These are phyloP conservation scores for Paramecium tetraurelia DNA, from an alignment of 73 alveolate species.

Conservation along the genomic window DNA sequence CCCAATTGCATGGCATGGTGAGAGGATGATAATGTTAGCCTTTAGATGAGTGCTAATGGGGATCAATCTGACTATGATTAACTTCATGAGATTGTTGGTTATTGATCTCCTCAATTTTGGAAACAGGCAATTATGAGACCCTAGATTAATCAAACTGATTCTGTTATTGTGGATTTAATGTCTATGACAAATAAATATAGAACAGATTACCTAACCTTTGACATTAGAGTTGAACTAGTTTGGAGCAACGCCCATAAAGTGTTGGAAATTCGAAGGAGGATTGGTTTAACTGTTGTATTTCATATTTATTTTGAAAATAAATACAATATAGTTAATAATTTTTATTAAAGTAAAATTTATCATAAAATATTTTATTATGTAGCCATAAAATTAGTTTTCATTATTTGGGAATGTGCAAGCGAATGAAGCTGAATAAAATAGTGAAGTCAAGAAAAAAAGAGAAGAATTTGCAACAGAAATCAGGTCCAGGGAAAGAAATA, in stretches of 20 bases:
- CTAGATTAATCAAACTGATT: background rate
- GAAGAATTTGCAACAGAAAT: constrained; percentile 38
- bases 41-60: background rate
- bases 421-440: background rate
- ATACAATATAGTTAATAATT: background rate
- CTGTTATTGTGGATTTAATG: background rate
- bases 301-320: background rate
- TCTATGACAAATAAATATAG: background rate
- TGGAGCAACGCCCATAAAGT: background rate
- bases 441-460: constrained; percentile 13
- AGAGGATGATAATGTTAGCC: constrained; percentile 43
- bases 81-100: background rate
- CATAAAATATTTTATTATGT: constrained; percentile 27
- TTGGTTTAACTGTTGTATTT: background rate
- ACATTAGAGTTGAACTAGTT: background rate
- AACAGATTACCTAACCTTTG: background rate
- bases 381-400: constrained; percentile 43
- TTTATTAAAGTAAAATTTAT: background rate
- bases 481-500: constrained; percentile 26
- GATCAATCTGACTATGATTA: background rate
- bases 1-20: constrained; percentile 53
- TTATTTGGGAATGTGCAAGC: background rate
- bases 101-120: background rate
- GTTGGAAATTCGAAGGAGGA: constrained; percentile 4
- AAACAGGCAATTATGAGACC: background rate